A percentile compares a stretch with the other conserved stretches of the same genome.
Evolutionary conservation across 306 rosid genomes (phyloP).

Genomic region (Glycine latifolia): DNA sequence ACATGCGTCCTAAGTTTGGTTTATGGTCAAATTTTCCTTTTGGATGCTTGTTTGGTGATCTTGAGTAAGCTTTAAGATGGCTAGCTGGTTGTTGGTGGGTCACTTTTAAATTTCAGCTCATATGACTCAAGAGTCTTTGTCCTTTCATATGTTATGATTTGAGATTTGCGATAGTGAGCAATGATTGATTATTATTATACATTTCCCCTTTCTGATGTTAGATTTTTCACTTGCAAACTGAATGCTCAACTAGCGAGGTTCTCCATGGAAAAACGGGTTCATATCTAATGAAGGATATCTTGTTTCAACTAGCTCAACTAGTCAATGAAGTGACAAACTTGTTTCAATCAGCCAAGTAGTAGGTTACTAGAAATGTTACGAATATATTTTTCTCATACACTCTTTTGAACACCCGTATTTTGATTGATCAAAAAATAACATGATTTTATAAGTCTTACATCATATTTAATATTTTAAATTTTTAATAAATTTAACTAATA

Average conservation of each 20-base stretch:
- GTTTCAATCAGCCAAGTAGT: too few species aligned
- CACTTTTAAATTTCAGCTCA: slow-evolving; percentile 52
- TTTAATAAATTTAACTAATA: too few species aligned
- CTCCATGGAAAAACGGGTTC: not conserved
- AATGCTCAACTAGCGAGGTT: not conserved
- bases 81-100: slow-evolving; percentile 53
- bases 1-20: slow-evolving; percentile 48
- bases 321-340: not conserved
- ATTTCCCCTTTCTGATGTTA: slow-evolving; percentile 1
- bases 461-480: too few species aligned
- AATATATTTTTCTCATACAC: too few species aligned
- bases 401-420: too few species aligned
- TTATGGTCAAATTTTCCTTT: slow-evolving; percentile 21
- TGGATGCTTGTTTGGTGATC: slow-evolving; percentile 53
- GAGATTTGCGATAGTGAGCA: slow-evolving; percentile 34
- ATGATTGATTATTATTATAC: slow-evolving; percentile 26
- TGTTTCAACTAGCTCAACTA: not conserved
- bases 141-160: slow-evolving; percentile 25
- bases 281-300: not conserved
- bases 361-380: too few species aligned
- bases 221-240: slow-evolving; percentile 22
- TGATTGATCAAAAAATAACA: too few species aligned
- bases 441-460: too few species aligned
- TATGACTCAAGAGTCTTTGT: slow-evolving; percentile 20
- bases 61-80: slow-evolving; percentile 70